phyloP scores from a whole-genome alignment of 305 asterid species.

The Fraxinus nigra region DNA sequence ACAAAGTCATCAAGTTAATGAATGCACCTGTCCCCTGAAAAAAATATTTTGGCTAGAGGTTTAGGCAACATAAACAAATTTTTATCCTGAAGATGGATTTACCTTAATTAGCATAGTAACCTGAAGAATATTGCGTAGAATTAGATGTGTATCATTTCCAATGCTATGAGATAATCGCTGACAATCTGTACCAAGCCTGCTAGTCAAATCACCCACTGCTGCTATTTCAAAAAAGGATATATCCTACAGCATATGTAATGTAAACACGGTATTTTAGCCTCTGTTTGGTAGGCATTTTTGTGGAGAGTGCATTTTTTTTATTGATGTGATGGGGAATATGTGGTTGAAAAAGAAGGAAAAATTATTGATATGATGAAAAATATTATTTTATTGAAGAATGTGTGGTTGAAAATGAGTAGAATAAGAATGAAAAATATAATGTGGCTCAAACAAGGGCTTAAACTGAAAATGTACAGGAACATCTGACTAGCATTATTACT shows the following conservation, averaged over 20 bases:
- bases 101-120: conserved; percentile 26
- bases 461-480: conserved; percentile 1
- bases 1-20: conserved; percentile 51
- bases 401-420: too few species aligned
- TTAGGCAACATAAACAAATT: not conserved
- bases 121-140: conserved; percentile 57
- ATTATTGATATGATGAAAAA: too few species aligned
- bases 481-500: conserved; percentile 1
- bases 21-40: conserved; percentile 65
- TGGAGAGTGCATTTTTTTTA: too few species aligned
- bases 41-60: conserved; percentile 4
- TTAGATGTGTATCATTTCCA: conserved; percentile 53
- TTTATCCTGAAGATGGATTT: not conserved
- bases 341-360: too few species aligned
- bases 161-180: conserved; percentile 49
- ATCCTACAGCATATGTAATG: conserved; percentile 48
- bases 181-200: conserved; percentile 64
- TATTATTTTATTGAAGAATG: too few species aligned
- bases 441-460: not conserved
- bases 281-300: too few species aligned
- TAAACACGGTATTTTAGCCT: conserved; percentile 11
- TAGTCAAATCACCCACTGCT: conserved; percentile 66
- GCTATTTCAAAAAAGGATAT: conserved; percentile 57
- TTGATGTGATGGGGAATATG: too few species aligned
- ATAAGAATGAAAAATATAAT: too few species aligned